Evolutionary conservation across 306 rosid species (phyloP).

Genomic region (Begonia peltatifolia): DNA sequence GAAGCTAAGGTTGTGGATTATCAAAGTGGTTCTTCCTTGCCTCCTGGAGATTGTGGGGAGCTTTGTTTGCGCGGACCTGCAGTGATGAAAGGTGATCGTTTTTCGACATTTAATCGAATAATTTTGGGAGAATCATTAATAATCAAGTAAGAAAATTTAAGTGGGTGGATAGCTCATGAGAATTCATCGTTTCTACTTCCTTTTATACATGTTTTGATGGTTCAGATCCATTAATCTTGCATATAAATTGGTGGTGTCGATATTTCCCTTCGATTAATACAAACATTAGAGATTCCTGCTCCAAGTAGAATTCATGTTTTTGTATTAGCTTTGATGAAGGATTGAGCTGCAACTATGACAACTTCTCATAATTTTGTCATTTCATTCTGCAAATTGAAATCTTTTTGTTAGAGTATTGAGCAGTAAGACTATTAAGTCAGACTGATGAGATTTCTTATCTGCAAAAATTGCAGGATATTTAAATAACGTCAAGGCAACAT

Average conservation of each 20-base stretch:
- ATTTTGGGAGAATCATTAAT: too few relatives aligned
- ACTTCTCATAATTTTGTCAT: too few relatives aligned
- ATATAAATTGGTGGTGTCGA: not conserved
- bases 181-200: too few relatives aligned
- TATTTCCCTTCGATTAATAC: not conserved
- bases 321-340: not conserved
- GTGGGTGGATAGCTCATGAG: too few relatives aligned
- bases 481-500: constrained; percentile 54
- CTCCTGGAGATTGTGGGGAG: constrained; percentile 64
- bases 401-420: too few relatives aligned
- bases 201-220: too few relatives aligned
- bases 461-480: constrained; percentile 44
- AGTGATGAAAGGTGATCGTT: constrained; percentile 48
- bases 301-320: not conserved
- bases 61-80: constrained; percentile 83
- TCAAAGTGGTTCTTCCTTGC: constrained; percentile 40
- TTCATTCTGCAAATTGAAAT: too few relatives aligned
- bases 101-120: not conserved
- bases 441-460: not conserved
- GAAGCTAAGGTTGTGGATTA: constrained; percentile 75
- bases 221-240: too few relatives aligned
- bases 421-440: too few relatives aligned
- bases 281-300: not conserved
- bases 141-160: too few relatives aligned
- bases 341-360: not conserved